phyloP scores from a whole-genome alignment of 306 rosid genomes.

The Acacia crassicarpa region DNA sequence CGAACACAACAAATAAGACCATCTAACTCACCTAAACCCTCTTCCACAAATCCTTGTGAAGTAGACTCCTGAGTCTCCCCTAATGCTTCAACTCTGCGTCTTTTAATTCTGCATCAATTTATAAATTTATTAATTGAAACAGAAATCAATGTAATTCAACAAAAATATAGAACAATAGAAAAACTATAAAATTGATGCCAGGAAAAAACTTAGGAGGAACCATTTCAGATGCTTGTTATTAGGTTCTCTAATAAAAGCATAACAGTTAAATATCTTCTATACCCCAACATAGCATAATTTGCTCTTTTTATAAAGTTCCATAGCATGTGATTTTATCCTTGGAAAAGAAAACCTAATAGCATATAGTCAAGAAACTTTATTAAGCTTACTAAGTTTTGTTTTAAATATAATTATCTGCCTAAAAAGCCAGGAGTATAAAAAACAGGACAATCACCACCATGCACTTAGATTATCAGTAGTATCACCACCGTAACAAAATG shows the following conservation, averaged over 20 bases:
- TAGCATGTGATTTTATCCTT: not conserved
- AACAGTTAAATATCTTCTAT: not conserved
- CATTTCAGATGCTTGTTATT: not conserved
- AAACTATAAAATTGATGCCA: not conserved
- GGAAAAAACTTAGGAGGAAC: not conserved
- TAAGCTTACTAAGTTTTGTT: not conserved
- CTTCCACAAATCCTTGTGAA: constrained; percentile 38
- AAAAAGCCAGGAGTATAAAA: not conserved
- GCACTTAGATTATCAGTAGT: not conserved
- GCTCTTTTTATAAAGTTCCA: not conserved
- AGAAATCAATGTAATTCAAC: constrained; percentile 6
- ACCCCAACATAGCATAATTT: not conserved
- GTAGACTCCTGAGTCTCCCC: constrained; percentile 48
- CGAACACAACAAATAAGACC: constrained; percentile 10
- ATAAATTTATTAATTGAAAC: constrained; percentile 18
- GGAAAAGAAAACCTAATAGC: not conserved
- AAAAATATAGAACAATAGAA: constrained; percentile 18
- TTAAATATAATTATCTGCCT: not conserved
- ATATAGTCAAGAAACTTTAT: not conserved
- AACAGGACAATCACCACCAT: not conserved
- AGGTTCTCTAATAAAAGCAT: not conserved
- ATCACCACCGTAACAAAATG: not conserved
- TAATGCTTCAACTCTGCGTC: constrained; percentile 51
- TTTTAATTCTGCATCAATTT: constrained; percentile 52
- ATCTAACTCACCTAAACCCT: constrained; percentile 44